Conservation (phyloP, 331 rosid species). For the Ulmus americana region DNA sequence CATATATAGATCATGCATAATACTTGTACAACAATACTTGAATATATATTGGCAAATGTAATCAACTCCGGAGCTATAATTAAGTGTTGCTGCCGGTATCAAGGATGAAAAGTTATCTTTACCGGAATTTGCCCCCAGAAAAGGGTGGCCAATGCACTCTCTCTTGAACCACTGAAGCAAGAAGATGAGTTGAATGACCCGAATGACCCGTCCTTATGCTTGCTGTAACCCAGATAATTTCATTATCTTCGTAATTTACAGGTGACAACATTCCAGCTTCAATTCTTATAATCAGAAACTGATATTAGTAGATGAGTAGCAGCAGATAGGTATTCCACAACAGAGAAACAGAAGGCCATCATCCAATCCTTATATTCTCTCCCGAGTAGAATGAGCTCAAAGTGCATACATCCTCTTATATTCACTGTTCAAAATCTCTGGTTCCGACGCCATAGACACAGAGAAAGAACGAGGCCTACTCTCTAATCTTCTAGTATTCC, state of each 20-base stretch:
- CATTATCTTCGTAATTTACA: neutral
- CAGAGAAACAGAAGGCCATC: neutral
- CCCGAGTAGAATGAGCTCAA: conserved; percentile 26
- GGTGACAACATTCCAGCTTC: conserved; percentile 14
- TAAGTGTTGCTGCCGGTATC: neutral
- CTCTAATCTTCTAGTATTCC: conserved; percentile 44
- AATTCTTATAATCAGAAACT: conserved; percentile 12
- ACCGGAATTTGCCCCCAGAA: neutral
- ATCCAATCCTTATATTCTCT: neutral
- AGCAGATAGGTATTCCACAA: neutral
- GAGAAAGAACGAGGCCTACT: conserved; percentile 63
- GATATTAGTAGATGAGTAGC: conserved; percentile 9
- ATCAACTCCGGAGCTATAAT: neutral
- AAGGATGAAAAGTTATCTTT: neutral
- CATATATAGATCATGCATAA: neutral
- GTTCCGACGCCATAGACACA: conserved; percentile 72
- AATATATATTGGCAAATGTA: neutral
- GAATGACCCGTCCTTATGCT: neutral
- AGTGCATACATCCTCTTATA: conserved; percentile 91
- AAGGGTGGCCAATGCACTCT: too few relatives aligned
- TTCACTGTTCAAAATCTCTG: conserved; percentile 74
- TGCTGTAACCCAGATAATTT: neutral
- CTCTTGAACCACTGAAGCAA: neutral
- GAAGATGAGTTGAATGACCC: neutral
- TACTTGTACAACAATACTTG: conserved; percentile 1